phyloP scores from a whole-genome alignment of 2,329 filamentous ascomycete species.

The Aspergillus puulaauensis region DNA sequence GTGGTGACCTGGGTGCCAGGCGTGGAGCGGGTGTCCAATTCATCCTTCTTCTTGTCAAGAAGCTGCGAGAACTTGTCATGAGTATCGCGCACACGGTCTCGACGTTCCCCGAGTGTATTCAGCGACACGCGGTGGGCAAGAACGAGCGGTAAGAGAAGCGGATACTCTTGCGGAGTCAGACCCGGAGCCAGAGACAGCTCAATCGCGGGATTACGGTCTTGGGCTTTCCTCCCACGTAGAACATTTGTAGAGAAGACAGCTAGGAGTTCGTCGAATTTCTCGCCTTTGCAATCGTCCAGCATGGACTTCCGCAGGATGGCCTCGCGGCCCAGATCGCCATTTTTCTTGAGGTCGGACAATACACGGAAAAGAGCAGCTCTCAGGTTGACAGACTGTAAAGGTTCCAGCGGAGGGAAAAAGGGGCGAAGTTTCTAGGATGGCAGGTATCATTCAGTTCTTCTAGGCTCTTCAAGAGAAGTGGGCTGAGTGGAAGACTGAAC shows the following conservation, averaged over 20 bases:
- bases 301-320: slow-evolving; percentile 85
- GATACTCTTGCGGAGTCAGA: slow-evolving; percentile 33
- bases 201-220: slow-evolving; percentile 52
- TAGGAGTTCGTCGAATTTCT: slow-evolving; percentile 83
- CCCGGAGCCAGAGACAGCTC: slow-evolving; percentile 55
- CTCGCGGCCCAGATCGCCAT: slow-evolving; percentile 76
- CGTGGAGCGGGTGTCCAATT: slow-evolving; percentile 45
- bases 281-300: slow-evolving; percentile 93
- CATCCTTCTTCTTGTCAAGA: slow-evolving; percentile 62
- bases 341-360: slow-evolving; percentile 85
- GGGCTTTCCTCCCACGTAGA: slow-evolving; percentile 60
- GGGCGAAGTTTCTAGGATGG: slow-evolving; percentile 72
- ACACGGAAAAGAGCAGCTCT: slow-evolving; percentile 78
- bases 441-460: slow-evolving; percentile 1
- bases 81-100: slow-evolving; percentile 57
- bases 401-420: slow-evolving; percentile 87
- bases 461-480: slow-evolving; percentile 6
- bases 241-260: slow-evolving; percentile 81
- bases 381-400: slow-evolving; percentile 86
- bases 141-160: slow-evolving; percentile 61
- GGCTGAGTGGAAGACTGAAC: background rate
- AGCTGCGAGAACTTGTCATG: slow-evolving; percentile 66
- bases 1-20: slow-evolving; percentile 18
- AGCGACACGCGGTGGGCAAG: slow-evolving; percentile 72
- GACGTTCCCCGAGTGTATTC: slow-evolving; percentile 57